These are phyloP conservation scores for Saturnispora kantuleensis DNA, from an alignment of 805 yeast genomes.

Conservation along the genomic window DNA sequence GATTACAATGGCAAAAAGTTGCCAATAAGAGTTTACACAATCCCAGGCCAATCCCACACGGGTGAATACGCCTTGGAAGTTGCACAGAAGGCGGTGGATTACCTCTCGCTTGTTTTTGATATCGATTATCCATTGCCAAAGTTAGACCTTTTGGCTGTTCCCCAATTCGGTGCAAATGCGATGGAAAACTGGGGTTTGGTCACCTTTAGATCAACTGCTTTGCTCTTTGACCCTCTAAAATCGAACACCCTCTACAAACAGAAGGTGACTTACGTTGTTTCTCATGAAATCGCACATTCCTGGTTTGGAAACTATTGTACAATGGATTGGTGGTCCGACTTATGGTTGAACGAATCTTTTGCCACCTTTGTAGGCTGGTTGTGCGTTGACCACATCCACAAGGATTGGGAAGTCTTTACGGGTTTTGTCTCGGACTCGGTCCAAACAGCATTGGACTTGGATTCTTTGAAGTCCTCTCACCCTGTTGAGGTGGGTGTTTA, in stretches of 20 bases:
- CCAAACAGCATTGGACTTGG: slow-evolving; percentile 43
- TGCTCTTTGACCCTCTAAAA: slow-evolving; percentile 37
- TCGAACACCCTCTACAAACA: slow-evolving; percentile 47
- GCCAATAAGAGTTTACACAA: slow-evolving; percentile 43
- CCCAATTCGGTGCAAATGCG: slow-evolving; percentile 73
- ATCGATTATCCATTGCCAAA: slow-evolving; percentile 70
- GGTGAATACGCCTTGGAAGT: slow-evolving; percentile 39
- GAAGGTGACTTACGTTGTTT: slow-evolving; percentile 72
- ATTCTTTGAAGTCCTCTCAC: slow-evolving; percentile 56
- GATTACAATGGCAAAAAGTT: slow-evolving; percentile 32
- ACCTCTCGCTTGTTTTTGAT: slow-evolving; percentile 38
- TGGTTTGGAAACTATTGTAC: slow-evolving; percentile 89
- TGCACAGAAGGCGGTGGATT: slow-evolving; percentile 42
- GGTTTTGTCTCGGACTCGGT: slow-evolving; percentile 42
- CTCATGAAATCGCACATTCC: slow-evolving; percentile 83
- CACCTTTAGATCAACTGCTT: slow-evolving; percentile 52
- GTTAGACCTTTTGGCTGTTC: slow-evolving; percentile 70
- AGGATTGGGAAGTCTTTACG: slow-evolving; percentile 73
- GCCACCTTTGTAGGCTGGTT: slow-evolving; percentile 79
- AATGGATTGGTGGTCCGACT: slow-evolving; percentile 91
- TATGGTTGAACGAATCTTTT: slow-evolving; percentile 86
- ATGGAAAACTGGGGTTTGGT: slow-evolving; percentile 90
- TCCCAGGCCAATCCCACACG: slow-evolving; percentile 37
- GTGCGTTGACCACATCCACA: slow-evolving; percentile 59
- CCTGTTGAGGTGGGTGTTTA: slow-evolving; percentile 77